A percentile compares a stretch with the other conserved stretches of the same genome.
phyloP scores from a whole-genome alignment of 495 filamentous ascomycete species.

The Aspergillus olivimuriae region DNA sequence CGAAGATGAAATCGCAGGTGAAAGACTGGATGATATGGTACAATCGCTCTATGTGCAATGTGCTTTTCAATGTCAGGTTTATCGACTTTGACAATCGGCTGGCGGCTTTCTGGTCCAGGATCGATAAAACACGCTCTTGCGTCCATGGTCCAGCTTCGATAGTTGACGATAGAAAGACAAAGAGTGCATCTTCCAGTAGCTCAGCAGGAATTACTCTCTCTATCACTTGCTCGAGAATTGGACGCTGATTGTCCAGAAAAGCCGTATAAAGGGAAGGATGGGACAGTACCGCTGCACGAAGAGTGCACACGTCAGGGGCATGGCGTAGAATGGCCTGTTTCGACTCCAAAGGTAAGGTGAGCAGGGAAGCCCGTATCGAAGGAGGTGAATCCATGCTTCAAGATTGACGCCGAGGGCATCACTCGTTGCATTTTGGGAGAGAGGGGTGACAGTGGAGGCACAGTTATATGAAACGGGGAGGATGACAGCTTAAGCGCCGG shows the following conservation, averaged over 20 bases:
- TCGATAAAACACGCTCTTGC: background rate
- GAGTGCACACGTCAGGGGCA: background rate
- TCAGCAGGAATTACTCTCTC: background rate
- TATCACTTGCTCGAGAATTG: background rate
- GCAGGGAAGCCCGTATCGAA: too few relatives aligned
- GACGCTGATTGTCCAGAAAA: background rate
- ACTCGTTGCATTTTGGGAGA: too few relatives aligned
- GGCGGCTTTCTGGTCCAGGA: background rate
- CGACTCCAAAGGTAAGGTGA: slow-evolving; percentile 2
- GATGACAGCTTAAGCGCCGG: too few relatives aligned
- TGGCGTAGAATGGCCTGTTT: slow-evolving; percentile 4
- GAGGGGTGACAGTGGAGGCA: too few relatives aligned
- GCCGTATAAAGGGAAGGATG: background rate
- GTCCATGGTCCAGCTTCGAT: background rate
- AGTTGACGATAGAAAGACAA: background rate
- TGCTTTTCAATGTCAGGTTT: background rate
- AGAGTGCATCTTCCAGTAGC: background rate
- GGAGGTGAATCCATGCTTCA: too few relatives aligned
- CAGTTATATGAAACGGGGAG: too few relatives aligned
- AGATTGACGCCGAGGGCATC: too few relatives aligned
- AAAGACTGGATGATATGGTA: background rate
- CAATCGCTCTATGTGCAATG: background rate
- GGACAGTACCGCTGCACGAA: background rate
- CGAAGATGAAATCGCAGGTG: background rate
- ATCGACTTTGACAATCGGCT: background rate